phyloP scores from a whole-genome alignment of 1,284 basidiomycete genomes.

The Pseudozyma sp. region DNA sequence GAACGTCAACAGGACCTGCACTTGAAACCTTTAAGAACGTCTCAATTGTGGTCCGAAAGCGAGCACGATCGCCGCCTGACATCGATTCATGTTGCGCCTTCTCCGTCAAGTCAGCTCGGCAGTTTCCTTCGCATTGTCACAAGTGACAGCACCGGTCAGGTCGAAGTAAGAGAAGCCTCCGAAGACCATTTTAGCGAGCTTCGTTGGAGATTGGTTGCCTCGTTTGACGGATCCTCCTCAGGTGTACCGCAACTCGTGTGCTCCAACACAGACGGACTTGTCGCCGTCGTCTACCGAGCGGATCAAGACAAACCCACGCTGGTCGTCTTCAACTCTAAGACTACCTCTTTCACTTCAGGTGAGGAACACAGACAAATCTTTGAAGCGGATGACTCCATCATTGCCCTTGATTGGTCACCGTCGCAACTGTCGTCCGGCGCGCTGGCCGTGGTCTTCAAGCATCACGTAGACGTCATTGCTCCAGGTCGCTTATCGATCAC shows the following conservation, averaged over 20 bases:
- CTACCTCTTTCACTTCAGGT: constrained; percentile 91
- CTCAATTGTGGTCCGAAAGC: not conserved
- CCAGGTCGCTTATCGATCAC: constrained; percentile 14
- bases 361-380: constrained; percentile 49
- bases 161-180: constrained; percentile 11
- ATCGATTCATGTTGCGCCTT: constrained; percentile 4
- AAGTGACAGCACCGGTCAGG: constrained; percentile 6
- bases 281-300: constrained; percentile 18
- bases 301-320: constrained; percentile 15
- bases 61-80: constrained; percentile 4
- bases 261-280: constrained; percentile 17
- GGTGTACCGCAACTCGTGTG: constrained; percentile 1
- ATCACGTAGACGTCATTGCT: constrained; percentile 34
- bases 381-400: constrained; percentile 10
- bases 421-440: constrained; percentile 19
- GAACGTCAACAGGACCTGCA: not conserved
- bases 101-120: not conserved
- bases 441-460: constrained; percentile 33
- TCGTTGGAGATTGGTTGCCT: constrained; percentile 8
- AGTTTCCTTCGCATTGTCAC: constrained; percentile 17
- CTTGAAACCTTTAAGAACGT: not conserved
- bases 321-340: constrained; percentile 90
- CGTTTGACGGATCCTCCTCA: constrained; percentile 1
- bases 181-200: not conserved
- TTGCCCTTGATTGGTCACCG: constrained; percentile 43